Evolutionary conservation across 257 asterid genomes (phyloP).

Genomic region (Cinchona pubescens): DNA sequence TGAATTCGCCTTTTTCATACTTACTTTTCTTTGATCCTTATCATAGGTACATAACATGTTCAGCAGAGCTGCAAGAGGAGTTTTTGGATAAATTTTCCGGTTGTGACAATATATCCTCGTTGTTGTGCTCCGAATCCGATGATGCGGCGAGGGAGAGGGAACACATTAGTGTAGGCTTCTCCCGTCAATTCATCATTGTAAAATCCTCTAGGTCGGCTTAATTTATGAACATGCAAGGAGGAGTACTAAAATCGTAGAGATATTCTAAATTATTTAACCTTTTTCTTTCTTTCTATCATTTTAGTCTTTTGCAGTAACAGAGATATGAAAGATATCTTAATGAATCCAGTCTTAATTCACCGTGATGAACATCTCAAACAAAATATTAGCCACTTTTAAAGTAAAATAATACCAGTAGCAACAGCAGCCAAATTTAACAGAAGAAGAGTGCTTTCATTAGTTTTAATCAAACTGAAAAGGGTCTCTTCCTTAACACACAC

Average conservation of each 20-base stretch:
- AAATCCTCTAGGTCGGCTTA: too few relatives aligned
- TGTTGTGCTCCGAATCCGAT: neutral
- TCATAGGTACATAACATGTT: constrained; percentile 86
- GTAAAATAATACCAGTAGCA: neutral
- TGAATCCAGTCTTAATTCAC: neutral
- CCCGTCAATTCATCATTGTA: neutral
- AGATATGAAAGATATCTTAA: too few relatives aligned
- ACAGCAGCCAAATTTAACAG: neutral
- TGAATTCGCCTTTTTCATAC: neutral
- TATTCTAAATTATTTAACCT: neutral
- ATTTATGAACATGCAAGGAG: too few relatives aligned
- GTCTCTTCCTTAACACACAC: constrained; percentile 1
- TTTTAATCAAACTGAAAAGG: neutral
- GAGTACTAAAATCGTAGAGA: too few relatives aligned
- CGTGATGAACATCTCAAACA: too few relatives aligned
- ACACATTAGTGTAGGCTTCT: neutral
- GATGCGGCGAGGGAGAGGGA: neutral
- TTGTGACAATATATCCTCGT: constrained; percentile 26
- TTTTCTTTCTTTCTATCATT: neutral
- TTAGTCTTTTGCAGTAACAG: too few relatives aligned
- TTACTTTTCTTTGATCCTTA: neutral
- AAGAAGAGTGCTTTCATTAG: constrained; percentile 20
- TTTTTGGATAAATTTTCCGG: constrained; percentile 46
- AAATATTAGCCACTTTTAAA: too few relatives aligned
- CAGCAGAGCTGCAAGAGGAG: constrained; percentile 65